These are phyloP conservation scores for Gossypium gossypioides DNA, from an alignment of 441 rosid genomes.

Conservation along the genomic window DNA sequence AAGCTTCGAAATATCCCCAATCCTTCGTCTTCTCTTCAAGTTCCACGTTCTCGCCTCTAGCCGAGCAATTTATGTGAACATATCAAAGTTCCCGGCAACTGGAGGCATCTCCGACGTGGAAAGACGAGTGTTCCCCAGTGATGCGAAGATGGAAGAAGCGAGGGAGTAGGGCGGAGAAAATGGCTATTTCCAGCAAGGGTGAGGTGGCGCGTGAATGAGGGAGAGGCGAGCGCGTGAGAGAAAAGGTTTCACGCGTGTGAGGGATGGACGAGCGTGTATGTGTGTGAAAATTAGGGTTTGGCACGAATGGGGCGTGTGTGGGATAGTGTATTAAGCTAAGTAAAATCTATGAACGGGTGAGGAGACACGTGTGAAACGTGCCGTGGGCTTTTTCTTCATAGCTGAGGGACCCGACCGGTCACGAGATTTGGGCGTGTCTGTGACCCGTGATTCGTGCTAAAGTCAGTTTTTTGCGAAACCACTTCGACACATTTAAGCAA, in stretches of 20 bases:
- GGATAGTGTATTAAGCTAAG: constrained; percentile 19
- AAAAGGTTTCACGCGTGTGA: constrained; percentile 69
- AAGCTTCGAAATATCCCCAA: constrained; percentile 9
- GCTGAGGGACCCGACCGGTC: constrained; percentile 17
- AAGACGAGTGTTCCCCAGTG: constrained; percentile 8
- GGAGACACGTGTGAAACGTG: constrained; percentile 41
- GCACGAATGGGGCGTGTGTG: constrained; percentile 71
- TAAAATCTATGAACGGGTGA: constrained; percentile 21
- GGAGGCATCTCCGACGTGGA: constrained; percentile 16
- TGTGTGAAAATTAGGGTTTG: constrained; percentile 38
- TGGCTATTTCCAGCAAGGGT: constrained; percentile 24
- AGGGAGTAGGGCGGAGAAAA: constrained; percentile 15
- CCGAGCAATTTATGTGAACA: background rate
- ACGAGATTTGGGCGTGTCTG: constrained; percentile 20
- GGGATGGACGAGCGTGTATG: constrained; percentile 46
- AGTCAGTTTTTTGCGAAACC: background rate
- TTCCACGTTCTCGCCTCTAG: constrained; percentile 10
- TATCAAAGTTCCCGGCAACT: background rate
- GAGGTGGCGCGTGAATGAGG: constrained; percentile 22
- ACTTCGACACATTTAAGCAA: background rate
- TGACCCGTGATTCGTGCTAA: constrained; percentile 5
- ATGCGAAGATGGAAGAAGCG: background rate
- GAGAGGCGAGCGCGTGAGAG: constrained; percentile 44
- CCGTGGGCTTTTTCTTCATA: background rate
- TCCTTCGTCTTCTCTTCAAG: constrained; percentile 11